Conservation (phyloP, 2,329 filamentous ascomycete genomes). For the Colletotrichum tamarilloi region DNA sequence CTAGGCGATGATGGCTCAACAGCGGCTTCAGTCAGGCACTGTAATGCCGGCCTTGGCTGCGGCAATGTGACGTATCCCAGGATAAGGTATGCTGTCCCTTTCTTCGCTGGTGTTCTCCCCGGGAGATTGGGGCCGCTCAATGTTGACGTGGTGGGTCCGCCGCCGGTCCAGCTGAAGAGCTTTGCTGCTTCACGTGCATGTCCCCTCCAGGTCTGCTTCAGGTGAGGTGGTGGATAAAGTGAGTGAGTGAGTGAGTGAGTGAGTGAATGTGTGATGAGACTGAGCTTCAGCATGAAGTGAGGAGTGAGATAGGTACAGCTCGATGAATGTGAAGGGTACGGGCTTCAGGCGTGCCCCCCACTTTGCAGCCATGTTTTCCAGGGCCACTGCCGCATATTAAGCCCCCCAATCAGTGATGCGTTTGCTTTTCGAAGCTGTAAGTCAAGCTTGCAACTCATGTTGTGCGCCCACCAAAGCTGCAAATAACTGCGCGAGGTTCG, state of each 20-base stretch:
- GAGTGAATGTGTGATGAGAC: not conserved
- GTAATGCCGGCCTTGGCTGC: slow-evolving; percentile 9
- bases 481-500: not conserved
- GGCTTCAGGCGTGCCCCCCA: not conserved
- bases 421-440: not conserved
- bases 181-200: slow-evolving; percentile 26
- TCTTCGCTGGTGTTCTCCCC: not conserved
- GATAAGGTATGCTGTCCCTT: not conserved
- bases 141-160: slow-evolving; percentile 20
- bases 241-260: not conserved
- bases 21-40: slow-evolving; percentile 17
- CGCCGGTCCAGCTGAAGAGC: slow-evolving; percentile 8
- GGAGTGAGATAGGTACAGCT: not conserved
- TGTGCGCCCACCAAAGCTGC: slow-evolving; percentile 23
- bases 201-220: not conserved
- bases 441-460: slow-evolving; percentile 13
- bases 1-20: not conserved
- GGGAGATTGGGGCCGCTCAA: slow-evolving; percentile 6
- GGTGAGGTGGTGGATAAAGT: not conserved
- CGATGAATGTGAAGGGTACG: not conserved
- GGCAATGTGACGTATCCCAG: slow-evolving; percentile 20
- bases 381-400: slow-evolving; percentile 1
- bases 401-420: slow-evolving; percentile 24
- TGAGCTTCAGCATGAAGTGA: not conserved
- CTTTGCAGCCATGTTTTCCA: slow-evolving; percentile 9